Percentiles rank a stretch among this genome's conserved stretches.
These are phyloP conservation scores for Yamadazyma membranifaciens DNA, from an alignment of 1,139 yeast genomes.

Conservation along the genomic window DNA sequence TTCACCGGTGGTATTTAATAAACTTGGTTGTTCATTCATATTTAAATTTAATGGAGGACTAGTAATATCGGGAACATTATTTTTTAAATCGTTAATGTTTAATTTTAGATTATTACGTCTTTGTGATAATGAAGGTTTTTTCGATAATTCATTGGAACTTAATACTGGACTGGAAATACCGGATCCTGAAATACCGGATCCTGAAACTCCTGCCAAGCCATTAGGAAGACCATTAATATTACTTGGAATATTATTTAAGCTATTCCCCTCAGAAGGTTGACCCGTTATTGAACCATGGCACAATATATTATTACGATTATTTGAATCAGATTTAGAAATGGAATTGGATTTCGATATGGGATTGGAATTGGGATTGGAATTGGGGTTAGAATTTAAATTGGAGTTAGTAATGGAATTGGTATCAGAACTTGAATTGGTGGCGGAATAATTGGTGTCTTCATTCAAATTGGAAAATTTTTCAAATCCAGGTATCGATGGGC, in stretches of 20 bases:
- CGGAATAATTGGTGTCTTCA: background rate
- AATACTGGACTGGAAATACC: too few species aligned
- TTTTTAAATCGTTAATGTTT: constrained; percentile 31
- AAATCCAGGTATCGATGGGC: background rate
- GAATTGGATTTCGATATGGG: constrained; percentile 2
- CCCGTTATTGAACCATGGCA: background rate
- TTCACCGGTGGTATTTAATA: constrained; percentile 31
- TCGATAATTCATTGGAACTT: constrained; percentile 18
- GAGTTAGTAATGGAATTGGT: constrained; percentile 11
- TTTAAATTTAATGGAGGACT: constrained; percentile 15
- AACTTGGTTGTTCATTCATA: constrained; percentile 7
- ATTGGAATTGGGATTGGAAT: background rate
- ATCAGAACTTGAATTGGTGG: background rate
- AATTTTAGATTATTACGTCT: constrained; percentile 54
- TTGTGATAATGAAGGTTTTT: constrained; percentile 54
- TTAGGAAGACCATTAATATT: constrained; percentile 1
- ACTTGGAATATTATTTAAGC: background rate
- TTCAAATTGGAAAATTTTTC: background rate
- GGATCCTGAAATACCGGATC: too few species aligned
- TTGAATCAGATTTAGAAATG: constrained; percentile 3
- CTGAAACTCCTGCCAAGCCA: background rate
- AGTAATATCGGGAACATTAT: constrained; percentile 11
- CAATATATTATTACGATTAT: constrained; percentile 12
- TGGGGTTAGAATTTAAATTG: constrained; percentile 12
- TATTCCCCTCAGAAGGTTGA: background rate